Percentiles rank a stretch among this genome's conserved stretches.
Evolutionary conservation across 1,139 yeast genomes (phyloP).

Genomic region (Blastobotrys capitulatus): DNA sequence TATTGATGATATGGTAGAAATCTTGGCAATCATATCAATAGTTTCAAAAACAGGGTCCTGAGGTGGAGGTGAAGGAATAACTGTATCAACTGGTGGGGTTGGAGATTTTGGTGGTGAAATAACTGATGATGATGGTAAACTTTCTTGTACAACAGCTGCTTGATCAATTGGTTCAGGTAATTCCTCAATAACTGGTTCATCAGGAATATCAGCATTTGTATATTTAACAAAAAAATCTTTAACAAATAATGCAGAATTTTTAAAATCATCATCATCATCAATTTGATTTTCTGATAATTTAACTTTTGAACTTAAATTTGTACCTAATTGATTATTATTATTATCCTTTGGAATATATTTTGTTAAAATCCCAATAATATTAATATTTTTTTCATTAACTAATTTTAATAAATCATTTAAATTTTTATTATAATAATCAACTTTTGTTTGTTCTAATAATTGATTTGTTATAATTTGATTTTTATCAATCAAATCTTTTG

Average conservation of each 20-base stretch:
- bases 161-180: no score
- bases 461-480: conserved; percentile 29
- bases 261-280: background rate
- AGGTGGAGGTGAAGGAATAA: no score
- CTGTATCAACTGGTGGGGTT: no score
- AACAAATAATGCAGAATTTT: background rate
- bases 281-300: background rate
- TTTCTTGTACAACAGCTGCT: no score
- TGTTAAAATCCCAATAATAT: conserved; percentile 34
- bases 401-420: conserved; percentile 31
- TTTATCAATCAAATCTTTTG: conserved; percentile 26
- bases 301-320: background rate
- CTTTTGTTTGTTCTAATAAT: conserved; percentile 31
- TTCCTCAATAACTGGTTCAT: no score
- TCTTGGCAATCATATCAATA: no score
- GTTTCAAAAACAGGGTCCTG: no score
- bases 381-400: conserved; percentile 28
- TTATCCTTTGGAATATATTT: conserved; percentile 24
- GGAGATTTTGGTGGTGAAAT: no score
- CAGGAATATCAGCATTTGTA: background rate
- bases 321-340: background rate
- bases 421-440: conserved; percentile 33
- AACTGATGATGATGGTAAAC: no score
- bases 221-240: background rate
- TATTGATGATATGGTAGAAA: no score